A percentile compares a stretch with the other conserved stretches of the same genome.
phyloP scores from a whole-genome alignment of 805 yeast genomes.

The Ogataea philodendri region DNA sequence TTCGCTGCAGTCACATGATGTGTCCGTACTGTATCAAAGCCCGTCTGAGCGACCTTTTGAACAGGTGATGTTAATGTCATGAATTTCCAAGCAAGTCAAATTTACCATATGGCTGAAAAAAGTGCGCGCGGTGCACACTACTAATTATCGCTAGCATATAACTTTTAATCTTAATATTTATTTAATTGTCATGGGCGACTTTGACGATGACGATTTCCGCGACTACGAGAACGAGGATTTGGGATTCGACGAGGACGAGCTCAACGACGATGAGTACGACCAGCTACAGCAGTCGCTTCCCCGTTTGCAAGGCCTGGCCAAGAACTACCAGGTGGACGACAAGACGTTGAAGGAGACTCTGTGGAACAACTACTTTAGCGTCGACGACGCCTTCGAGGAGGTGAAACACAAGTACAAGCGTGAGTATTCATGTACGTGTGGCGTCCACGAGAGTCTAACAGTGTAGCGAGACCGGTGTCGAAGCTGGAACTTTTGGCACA shows the following conservation, averaged over 20 bases:
- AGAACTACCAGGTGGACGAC: constrained; percentile 45
- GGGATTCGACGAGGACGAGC: constrained; percentile 39
- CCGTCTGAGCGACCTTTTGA: constrained; percentile 25
- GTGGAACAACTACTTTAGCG: constrained; percentile 57
- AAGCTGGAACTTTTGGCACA: constrained; percentile 50
- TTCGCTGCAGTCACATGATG: constrained; percentile 33
- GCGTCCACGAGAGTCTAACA: constrained; percentile 9
- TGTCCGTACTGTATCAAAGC: constrained; percentile 35
- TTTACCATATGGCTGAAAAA: too few relatives aligned
- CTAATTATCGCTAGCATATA: too few relatives aligned
- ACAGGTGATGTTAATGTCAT: constrained; percentile 7
- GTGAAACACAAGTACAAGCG: constrained; percentile 36
- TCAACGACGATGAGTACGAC: constrained; percentile 42
- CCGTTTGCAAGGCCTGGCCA: constrained; percentile 36
- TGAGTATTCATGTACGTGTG: constrained; percentile 22
- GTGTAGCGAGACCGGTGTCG: constrained; percentile 27
- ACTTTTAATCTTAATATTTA: constrained; percentile 1
- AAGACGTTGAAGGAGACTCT: constrained; percentile 54
- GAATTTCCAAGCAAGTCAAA: neutral
- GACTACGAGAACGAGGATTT: constrained; percentile 25
- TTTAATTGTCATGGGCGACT: constrained; percentile 15
- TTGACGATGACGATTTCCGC: constrained; percentile 24
- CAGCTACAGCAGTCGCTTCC: constrained; percentile 46
- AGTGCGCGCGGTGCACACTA: too few relatives aligned
- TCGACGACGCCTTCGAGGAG: constrained; percentile 50